Conservation (phyloP, 352 stramenopile species). For the Globisporangium iwayamae region DNA sequence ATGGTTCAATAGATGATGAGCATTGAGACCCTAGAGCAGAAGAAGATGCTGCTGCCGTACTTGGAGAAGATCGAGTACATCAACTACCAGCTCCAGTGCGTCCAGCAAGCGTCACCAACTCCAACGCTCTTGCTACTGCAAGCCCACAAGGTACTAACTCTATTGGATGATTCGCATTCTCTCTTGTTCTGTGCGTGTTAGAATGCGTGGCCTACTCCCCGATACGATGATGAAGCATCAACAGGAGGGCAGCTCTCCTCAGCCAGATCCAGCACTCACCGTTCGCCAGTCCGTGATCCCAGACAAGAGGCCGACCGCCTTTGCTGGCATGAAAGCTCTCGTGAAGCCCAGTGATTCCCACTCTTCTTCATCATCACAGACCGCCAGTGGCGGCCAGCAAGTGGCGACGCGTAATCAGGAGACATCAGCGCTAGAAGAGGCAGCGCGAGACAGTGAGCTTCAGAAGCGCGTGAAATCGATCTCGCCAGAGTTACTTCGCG, state of each 20-base stretch:
- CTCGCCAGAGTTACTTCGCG: constrained; percentile 29
- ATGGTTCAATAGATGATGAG: constrained; percentile 49
- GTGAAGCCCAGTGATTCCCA: neutral
- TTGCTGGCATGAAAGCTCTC: neutral
- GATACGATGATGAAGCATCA: neutral
- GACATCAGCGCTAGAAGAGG: neutral
- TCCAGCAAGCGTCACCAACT: neutral
- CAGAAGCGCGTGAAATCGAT: constrained; percentile 5
- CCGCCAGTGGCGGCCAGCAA: neutral
- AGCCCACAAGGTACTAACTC: neutral
- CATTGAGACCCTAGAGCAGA: constrained; percentile 58
- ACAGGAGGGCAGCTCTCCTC: neutral
- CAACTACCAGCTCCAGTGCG: constrained; percentile 67
- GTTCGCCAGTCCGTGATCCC: neutral
- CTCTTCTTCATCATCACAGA: neutral
- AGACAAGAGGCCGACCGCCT: neutral
- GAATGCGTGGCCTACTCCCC: constrained; percentile 6
- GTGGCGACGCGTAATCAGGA: constrained; percentile 14
- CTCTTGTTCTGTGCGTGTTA: neutral
- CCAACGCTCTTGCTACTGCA: neutral
- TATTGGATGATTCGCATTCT: neutral
- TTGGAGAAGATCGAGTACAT: constrained; percentile 88
- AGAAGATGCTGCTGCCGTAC: constrained; percentile 82
- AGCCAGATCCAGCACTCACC: neutral
- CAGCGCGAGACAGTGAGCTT: neutral